Percentiles rank a stretch among this genome's conserved stretches.
phyloP scores from a whole-genome alignment of 352 stramenopile species.

The Phytopythium delawarense region DNA sequence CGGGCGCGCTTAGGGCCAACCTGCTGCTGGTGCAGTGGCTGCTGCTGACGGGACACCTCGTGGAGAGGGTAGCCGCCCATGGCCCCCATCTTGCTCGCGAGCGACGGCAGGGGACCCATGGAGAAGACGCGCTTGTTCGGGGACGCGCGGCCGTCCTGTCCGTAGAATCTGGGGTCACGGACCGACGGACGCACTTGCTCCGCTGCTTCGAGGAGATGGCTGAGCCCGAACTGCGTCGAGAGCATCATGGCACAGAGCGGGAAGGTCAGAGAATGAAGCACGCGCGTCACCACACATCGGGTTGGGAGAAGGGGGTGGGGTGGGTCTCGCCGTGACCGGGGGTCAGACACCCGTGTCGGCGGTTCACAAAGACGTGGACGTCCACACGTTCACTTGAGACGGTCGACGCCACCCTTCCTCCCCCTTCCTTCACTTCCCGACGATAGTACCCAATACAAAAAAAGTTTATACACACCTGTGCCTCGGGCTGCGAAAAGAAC shows the following conservation, averaged over 20 bases:
- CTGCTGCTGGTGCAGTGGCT: neutral
- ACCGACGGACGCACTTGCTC: slow-evolving; percentile 37
- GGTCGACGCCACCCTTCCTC: neutral
- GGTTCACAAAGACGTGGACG: slow-evolving; percentile 6
- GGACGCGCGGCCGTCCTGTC: slow-evolving; percentile 1
- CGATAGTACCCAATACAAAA: neutral
- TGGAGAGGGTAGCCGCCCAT: slow-evolving; percentile 32
- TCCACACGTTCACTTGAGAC: slow-evolving; percentile 1
- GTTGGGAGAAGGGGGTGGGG: neutral
- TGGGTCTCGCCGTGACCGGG: neutral
- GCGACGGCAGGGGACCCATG: slow-evolving; percentile 25
- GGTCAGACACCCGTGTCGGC: neutral
- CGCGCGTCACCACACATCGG: neutral
- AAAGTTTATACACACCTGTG: slow-evolving; percentile 4
- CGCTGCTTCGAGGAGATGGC: slow-evolving; percentile 52
- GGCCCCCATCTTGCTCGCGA: slow-evolving; percentile 30
- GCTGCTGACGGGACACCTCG: neutral
- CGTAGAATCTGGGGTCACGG: slow-evolving; percentile 8
- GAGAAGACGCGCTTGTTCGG: slow-evolving; percentile 11
- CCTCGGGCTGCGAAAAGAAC: slow-evolving; percentile 34
- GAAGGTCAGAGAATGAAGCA: slow-evolving; percentile 19
- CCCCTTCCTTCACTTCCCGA: neutral
- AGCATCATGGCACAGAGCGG: slow-evolving; percentile 12
- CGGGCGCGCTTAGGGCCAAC: slow-evolving; percentile 26
- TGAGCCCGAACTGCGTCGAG: slow-evolving; percentile 42